A percentile compares a stretch with the other conserved stretches of the same genome.
These are phyloP conservation scores for Russula olivacea DNA, from an alignment of 768 basidiomycete species.

Conservation along the genomic window DNA sequence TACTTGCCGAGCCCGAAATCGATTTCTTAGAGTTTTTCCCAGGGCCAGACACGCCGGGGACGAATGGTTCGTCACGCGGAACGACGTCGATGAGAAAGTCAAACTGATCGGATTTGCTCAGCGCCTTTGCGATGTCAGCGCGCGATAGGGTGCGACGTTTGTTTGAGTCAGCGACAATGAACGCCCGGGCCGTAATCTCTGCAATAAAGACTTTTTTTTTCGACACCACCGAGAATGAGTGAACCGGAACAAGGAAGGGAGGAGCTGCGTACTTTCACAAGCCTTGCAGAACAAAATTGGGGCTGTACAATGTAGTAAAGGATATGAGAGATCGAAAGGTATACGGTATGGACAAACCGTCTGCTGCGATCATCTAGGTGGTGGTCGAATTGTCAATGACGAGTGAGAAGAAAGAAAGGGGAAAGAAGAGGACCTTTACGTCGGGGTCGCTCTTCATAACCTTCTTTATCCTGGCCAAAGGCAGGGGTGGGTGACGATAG, in stretches of 20 bases:
- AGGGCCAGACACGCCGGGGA: conserved; percentile 18
- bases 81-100: conserved; percentile 97
- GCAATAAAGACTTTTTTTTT: conserved; percentile 81
- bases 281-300: conserved; percentile 97
- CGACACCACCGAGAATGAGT: neutral
- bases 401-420: neutral
- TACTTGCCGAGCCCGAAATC: conserved; percentile 8
- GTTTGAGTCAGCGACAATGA: conserved; percentile 91
- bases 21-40: conserved; percentile 18
- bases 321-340: conserved; percentile 17
- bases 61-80: conserved; percentile 65
- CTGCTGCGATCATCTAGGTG: conserved; percentile 92
- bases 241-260: neutral
- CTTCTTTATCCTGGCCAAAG: conserved; percentile 95
- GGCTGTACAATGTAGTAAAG: conserved; percentile 40
- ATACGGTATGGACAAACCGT: conserved; percentile 48
- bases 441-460: conserved; percentile 99
- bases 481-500: conserved; percentile 81
- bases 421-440: conserved; percentile 65
- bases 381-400: conserved; percentile 6
- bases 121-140: conserved; percentile 88
- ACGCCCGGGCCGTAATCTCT: conserved; percentile 93
- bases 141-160: conserved; percentile 94
- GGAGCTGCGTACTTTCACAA: conserved; percentile 80
- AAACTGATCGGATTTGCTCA: conserved; percentile 91